Base-by-base conservation (phyloP, 2,329 filamentous ascomycete species). In the Xylaria polymorpha region DNA sequence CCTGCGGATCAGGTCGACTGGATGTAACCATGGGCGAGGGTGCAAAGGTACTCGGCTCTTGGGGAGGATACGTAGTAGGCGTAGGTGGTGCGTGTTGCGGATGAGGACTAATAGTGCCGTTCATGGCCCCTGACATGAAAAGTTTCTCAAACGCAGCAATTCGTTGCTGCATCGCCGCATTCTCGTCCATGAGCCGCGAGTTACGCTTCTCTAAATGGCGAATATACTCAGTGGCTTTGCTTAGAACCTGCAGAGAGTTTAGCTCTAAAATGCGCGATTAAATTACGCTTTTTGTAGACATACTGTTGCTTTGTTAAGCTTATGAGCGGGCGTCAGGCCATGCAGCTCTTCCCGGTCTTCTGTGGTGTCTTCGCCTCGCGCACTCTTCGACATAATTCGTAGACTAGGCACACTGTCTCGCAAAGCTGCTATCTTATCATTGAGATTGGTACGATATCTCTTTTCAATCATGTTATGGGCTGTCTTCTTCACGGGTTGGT, bases 381-480 rank as follows among this genome's bases (percentile, higher is more conserved):
- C 87, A 74, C 87, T 91, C 82, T 92, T 93, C 44, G 90, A 90
- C 88, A 94, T 93, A 74, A 94, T 92, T 58, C 94, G 90, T 66
- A 98, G 84, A 79, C 93, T 97, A 1, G 95, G 95, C 15, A 98
- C 94, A 77, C 94, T 97, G 79, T 98, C 94, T 74, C 94, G 88
- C 70, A 98, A 84, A 67, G 94, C 94, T 55, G 94, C 92, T 75
- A 98, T 98, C 83, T 98, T 98, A 79, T 98, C 95, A 78, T 98
- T 98, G 66, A 98, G 86, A 77, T 98, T 98, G 63, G 93, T 97
- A 75, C 95, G 91, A 80, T 98, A 98, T 73, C 95, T 86, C 85
- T 98, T 98, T 83, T 98, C 95, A 71, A 98, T 98, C 87, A 98
- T 96, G 81, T 98, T 98, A 82, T 98, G 95, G 1, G 95, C 94